A percentile compares a stretch with the other conserved stretches of the same genome.
phyloP scores from a whole-genome alignment of 768 basidiomycete species.

The Pisolithus microcarpus region DNA sequence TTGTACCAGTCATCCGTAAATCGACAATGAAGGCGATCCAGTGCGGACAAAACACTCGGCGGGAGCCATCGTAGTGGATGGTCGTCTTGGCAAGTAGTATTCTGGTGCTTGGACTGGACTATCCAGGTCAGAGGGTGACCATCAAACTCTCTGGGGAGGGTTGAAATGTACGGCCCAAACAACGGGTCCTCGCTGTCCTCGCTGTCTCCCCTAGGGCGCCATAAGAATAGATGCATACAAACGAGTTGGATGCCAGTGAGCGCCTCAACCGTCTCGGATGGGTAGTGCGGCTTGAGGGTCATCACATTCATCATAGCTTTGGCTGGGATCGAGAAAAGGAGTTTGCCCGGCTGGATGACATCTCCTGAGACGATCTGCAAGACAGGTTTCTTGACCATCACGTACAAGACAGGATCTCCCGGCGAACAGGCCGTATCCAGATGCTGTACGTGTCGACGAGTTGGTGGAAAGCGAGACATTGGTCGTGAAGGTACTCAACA shows the following conservation, averaged over 20 bases:
- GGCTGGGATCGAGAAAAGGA: slow-evolving; percentile 65
- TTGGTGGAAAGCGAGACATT: neutral
- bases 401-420: slow-evolving; percentile 36
- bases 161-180: slow-evolving; percentile 74
- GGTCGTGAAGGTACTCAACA: slow-evolving; percentile 34
- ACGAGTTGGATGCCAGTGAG: slow-evolving; percentile 69
- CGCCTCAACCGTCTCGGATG: slow-evolving; percentile 21
- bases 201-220: slow-evolving; percentile 39
- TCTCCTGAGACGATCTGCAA: neutral
- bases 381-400: neutral
- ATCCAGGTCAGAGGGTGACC: slow-evolving; percentile 82
- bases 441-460: slow-evolving; percentile 32
- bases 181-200: slow-evolving; percentile 43
- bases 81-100: slow-evolving; percentile 9
- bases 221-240: slow-evolving; percentile 70
- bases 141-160: slow-evolving; percentile 66
- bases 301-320: slow-evolving; percentile 62
- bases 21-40: slow-evolving; percentile 38
- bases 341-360: slow-evolving; percentile 40
- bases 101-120: slow-evolving; percentile 23
- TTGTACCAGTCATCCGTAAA: slow-evolving; percentile 56
- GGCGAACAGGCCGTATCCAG: slow-evolving; percentile 68
- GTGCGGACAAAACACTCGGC: slow-evolving; percentile 32
- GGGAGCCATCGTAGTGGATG: slow-evolving; percentile 43
- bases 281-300: slow-evolving; percentile 60